Base-by-base conservation (phyloP, 2,329 filamentous ascomycete species). In the Apiospora sp. region DNA sequence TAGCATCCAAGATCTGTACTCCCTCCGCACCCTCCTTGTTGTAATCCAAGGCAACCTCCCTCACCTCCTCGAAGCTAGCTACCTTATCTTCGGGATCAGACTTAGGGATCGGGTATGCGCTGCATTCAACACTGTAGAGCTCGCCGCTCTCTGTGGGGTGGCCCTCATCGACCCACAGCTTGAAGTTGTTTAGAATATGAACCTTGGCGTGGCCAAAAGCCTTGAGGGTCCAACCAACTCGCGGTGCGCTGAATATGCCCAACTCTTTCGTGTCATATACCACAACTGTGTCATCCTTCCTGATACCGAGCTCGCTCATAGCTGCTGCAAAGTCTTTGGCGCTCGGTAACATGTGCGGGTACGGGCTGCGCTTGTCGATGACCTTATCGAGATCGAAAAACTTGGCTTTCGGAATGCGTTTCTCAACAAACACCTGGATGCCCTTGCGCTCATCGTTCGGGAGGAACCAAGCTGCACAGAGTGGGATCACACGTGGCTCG, bases 301-400 rank as follows among this genome's bases (percentile, higher is more conserved):
- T 90, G 76, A 99, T 96, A 10, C 96, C 96, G 68, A 99, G 85
- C 76, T 93, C 90, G 77, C 93, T 92, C 95, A 99, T 97, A 58
- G 95, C 94, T 71, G 92, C 89, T 64, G 94, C 93, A 80, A 99
- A 98, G 70, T 90, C 88, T 79, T 93, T 91, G 49, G 93, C 87
- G 10, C 89, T 92, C 3, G 96, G 96, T 3, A 99, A 90, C 96
- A 99, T 99, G 82, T 99, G 96, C 10, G 96, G 96, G 81, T 98
- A 98, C 1, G 94, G 93, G 71, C 93, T 97, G 77, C 91, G 90
- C 76, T 92, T 91, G 83, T 99, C 95, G 79, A 96, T 94, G 80
- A 98, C 90, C 78, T 91, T 94, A 83, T 99, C 96, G 71, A 99
- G 88, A 82, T 99, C 95, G 82, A 99, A 99, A 89, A 98, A 99